These are phyloP conservation scores for Triticum timopheevii DNA, from an alignment of 176 grass and related monocot species.

Conservation along the genomic window DNA sequence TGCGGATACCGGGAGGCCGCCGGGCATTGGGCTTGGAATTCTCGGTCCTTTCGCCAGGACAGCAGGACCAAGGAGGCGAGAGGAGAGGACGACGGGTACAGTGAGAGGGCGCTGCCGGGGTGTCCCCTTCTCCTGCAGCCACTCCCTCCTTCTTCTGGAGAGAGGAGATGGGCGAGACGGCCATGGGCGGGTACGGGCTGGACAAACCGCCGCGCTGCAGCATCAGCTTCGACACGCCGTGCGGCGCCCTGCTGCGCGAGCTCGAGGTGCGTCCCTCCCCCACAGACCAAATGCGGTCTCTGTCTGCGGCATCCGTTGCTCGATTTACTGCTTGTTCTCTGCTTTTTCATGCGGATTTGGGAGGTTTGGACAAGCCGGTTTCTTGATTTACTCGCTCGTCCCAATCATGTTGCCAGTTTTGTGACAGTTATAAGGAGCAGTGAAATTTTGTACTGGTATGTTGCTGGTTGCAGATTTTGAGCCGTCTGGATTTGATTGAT, in stretches of 20 bases:
- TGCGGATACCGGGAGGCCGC: conserved; percentile 10
- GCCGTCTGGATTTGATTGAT: background rate
- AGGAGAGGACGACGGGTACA: background rate
- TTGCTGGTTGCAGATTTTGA: conserved; percentile 13
- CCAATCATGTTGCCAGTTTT: background rate
- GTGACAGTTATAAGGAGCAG: background rate
- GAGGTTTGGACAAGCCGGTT: too few species aligned
- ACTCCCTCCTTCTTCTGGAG: conserved; percentile 36
- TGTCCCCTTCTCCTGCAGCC: background rate
- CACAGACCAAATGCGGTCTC: background rate
- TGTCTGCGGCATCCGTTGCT: background rate
- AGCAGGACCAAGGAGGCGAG: background rate
- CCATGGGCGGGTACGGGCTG: conserved; percentile 40
- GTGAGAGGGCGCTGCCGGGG: background rate
- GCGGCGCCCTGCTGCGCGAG: conserved; percentile 74
- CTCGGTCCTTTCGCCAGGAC: conserved; percentile 18
- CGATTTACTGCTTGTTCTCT: conserved; percentile 15
- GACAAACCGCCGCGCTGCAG: conserved; percentile 46
- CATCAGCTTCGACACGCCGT: conserved; percentile 73
- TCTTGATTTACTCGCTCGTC: conserved; percentile 15
- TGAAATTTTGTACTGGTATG: background rate
- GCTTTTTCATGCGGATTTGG: background rate
- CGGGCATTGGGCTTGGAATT: conserved; percentile 25
- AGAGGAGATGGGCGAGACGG: conserved; percentile 62
- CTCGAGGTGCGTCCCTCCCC: conserved; percentile 66